Conservation (phyloP, 495 filamentous ascomycete genomes). For the Parachaetomium inaequale region DNA sequence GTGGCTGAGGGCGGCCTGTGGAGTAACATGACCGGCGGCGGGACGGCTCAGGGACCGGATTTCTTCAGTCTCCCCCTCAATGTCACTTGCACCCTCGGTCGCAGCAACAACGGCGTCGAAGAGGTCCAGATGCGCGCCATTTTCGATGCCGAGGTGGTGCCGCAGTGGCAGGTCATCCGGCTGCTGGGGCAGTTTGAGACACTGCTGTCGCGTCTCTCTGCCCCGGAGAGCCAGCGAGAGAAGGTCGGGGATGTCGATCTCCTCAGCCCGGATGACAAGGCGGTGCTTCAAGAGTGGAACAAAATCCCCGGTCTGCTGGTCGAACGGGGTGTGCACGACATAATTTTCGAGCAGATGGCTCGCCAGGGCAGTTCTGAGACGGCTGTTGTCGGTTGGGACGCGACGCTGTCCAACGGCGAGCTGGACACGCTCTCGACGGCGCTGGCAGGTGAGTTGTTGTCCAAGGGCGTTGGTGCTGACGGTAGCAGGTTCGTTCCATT, state of each 20-base stretch:
- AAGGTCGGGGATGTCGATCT: constrained; percentile 25
- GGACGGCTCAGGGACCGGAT: constrained; percentile 22
- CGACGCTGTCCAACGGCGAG: constrained; percentile 19
- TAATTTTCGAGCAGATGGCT: constrained; percentile 44
- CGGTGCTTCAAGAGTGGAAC: constrained; percentile 26
- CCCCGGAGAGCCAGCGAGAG: constrained; percentile 1
- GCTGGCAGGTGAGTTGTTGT: constrained; percentile 34
- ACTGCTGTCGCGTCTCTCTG: constrained; percentile 8
- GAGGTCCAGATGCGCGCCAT: constrained; percentile 25
- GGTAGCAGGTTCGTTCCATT: constrained; percentile 42
- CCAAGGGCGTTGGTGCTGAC: constrained; percentile 23
- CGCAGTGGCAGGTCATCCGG: constrained; percentile 21
- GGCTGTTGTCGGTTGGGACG: constrained; percentile 25
- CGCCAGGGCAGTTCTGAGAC: neutral
- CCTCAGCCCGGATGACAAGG: constrained; percentile 18
- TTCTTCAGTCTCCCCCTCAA: constrained; percentile 30
- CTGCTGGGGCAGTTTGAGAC: constrained; percentile 31
- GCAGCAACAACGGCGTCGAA: neutral
- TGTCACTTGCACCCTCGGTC: constrained; percentile 23
- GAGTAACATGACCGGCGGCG: constrained; percentile 22
- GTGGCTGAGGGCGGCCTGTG: constrained; percentile 20
- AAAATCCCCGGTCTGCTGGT: constrained; percentile 20
- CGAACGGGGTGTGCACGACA: constrained; percentile 51
- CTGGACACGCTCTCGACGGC: constrained; percentile 23
- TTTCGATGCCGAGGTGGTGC: constrained; percentile 28